phyloP scores from a whole-genome alignment of 75 land plant species.

The Sequoia sempervirens region DNA sequence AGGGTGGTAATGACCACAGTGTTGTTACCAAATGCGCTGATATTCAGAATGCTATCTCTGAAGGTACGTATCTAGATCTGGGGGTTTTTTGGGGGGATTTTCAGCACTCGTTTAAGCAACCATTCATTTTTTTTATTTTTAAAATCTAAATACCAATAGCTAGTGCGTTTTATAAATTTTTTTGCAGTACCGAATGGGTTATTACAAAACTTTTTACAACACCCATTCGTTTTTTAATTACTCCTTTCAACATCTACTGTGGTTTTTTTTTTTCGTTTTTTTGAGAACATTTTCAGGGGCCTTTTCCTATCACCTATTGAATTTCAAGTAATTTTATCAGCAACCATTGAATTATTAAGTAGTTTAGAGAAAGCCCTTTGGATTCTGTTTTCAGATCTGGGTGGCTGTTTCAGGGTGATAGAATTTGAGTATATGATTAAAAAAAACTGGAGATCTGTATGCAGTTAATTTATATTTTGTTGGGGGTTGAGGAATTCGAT shows the following conservation, averaged over 20 bases:
- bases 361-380: not conserved
- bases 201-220: not conserved
- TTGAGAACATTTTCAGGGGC: too few species aligned
- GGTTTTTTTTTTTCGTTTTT: too few species aligned
- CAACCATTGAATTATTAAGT: not conserved
- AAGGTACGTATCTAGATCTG: slow-evolving; percentile 26
- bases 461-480: not conserved
- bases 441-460: not conserved
- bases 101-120: not conserved
- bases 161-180: not conserved
- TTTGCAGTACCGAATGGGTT: not conserved
- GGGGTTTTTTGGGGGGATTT: not conserved
- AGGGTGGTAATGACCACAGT: slow-evolving; percentile 31
- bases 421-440: not conserved
- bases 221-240: not conserved
- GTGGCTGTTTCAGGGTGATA: not conserved
- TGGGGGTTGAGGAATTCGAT: not conserved
- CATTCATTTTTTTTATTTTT: not conserved
- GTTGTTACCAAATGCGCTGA: slow-evolving; percentile 62
- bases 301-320: too few species aligned
- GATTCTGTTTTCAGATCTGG: not conserved
- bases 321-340: too few species aligned
- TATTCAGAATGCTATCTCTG: slow-evolving; percentile 68
- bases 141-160: not conserved
- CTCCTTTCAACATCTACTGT: not conserved